Percentiles rank a stretch among this genome's conserved stretches.
phyloP scores from a whole-genome alignment of 2,329 filamentous ascomycete species.

The Fusarium verrucosum region DNA sequence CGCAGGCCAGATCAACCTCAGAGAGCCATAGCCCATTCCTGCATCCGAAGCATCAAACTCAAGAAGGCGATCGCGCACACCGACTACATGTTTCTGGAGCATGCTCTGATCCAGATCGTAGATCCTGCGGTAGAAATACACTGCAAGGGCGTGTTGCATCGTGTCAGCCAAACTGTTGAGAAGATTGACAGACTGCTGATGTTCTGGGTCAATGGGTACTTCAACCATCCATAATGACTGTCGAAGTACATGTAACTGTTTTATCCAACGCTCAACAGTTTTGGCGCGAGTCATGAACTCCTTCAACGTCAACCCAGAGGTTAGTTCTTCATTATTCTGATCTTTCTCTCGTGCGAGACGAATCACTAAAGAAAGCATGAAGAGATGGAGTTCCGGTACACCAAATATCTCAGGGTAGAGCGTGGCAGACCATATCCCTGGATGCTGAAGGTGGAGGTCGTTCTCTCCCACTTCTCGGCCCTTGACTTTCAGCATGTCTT shows the following conservation, averaged over 20 bases:
- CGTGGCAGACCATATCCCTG: conserved; percentile 28
- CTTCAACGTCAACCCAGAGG: background rate
- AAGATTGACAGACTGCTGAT: conserved; percentile 11
- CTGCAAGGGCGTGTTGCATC: conserved; percentile 27
- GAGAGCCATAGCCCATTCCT: conserved; percentile 21
- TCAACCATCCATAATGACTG: conserved; percentile 12
- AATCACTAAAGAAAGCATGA: conserved; percentile 28
- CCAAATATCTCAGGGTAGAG: conserved; percentile 35
- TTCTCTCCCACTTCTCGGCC: conserved; percentile 28
- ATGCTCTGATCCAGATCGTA: conserved; percentile 24
- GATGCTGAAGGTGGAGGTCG: conserved; percentile 25
- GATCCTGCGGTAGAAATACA: conserved; percentile 29
- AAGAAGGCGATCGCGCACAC: conserved; percentile 22
- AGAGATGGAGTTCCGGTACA: conserved; percentile 18
- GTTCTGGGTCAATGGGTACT: conserved; percentile 1
- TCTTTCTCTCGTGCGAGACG: conserved; percentile 22
- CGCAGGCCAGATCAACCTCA: conserved; percentile 31
- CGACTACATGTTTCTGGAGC: conserved; percentile 21
- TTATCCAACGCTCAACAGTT: conserved; percentile 24
- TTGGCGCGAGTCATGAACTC: conserved; percentile 26
- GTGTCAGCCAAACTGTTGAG: conserved; percentile 17
- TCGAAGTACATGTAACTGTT: conserved; percentile 14
- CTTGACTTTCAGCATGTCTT: conserved; percentile 24
- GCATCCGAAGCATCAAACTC: conserved; percentile 23
- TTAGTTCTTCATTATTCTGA: background rate